phyloP scores from a whole-genome alignment of 345 rosid species.

The Salix purpurea region DNA sequence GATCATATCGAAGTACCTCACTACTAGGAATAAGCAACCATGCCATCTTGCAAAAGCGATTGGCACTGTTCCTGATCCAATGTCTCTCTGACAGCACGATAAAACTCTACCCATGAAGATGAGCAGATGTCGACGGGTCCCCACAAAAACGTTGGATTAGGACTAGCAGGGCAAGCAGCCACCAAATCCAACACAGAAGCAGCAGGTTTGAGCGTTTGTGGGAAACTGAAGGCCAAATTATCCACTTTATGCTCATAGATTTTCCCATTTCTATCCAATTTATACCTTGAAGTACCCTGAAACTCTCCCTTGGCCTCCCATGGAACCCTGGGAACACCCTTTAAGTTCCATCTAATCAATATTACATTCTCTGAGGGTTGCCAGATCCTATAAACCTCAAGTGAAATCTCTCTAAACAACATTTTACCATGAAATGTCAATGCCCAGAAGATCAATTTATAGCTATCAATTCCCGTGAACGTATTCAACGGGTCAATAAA shows the following conservation, averaged over 20 bases:
- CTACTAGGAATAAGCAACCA: conserved; percentile 56
- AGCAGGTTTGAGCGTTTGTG: conserved; percentile 62
- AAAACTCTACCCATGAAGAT: conserved; percentile 71
- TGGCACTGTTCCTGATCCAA: conserved; percentile 39
- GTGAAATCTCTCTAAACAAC: conserved; percentile 69
- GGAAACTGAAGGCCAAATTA: conserved; percentile 87
- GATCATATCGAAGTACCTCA: conserved; percentile 15
- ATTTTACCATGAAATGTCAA: conserved; percentile 83
- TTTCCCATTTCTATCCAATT: conserved; percentile 78
- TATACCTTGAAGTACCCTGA: conserved; percentile 87
- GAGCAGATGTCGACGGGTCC: conserved; percentile 48
- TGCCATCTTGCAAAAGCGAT: conserved; percentile 40
- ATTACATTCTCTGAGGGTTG: conserved; percentile 96
- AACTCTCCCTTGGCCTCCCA: conserved; percentile 95
- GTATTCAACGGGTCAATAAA: conserved; percentile 72
- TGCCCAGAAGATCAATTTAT: conserved; percentile 87
- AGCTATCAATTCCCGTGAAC: conserved; percentile 75
- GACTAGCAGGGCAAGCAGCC: conserved; percentile 73
- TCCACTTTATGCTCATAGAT: conserved; percentile 90
- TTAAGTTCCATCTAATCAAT: conserved; percentile 84
- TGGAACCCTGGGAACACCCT: conserved; percentile 86
- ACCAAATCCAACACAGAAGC: conserved; percentile 80
- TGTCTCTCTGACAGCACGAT: conserved; percentile 56
- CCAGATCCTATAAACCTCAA: conserved; percentile 82
- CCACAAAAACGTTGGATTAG: conserved; percentile 79